Evolutionary conservation across 116 monocot species (phyloP), one percentile per base, ranked within the genome.

Genomic region (Dioscorea cayenensis): DNA sequence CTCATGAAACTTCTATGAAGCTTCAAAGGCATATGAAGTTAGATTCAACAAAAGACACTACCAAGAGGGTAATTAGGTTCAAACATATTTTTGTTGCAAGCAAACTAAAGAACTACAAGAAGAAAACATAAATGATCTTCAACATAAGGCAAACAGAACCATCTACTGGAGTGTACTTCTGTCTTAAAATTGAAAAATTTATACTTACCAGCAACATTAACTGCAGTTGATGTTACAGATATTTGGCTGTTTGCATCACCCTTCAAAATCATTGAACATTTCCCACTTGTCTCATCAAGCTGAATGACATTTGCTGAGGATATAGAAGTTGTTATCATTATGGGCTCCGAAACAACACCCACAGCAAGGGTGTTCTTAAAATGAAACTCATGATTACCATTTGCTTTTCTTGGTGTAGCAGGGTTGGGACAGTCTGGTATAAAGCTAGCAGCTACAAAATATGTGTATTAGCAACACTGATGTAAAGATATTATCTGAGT

Each of bases 281-380:
- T 11, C 20, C 5, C 11, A 23, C 21, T 27, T 27, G 64, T 63
- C 18, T 73, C 58, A 69, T 28, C 43, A 23, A 17, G 36, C 11
- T 36, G 51, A 55, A 71, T 51, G 35, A 18, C 52, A 23, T 64
- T 68, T 68, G 68, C 62, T 43, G 51, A 36, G 32, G 36, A 27
- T n/a, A 51, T 20, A 37, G 37, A 23, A 22, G 73, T 49, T 16
- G 14, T 35, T 9, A 35, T 51, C 52, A 63, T 51, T 51, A 69
- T 58, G 50, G 51, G 68, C 37, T 74, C 72, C 18, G 23, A 35
- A 62, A 62, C 21, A 28, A 62, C 37, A 18, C 49, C 64, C 19
- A 59, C 48, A 67, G 59, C 51, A 66, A 20, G 19, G 13, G 50
- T 9, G 43, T 59, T 48, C 38, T 71, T 28, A 50, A 25, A 28